Conservation (phyloP, 2,329 filamentous ascomycete genomes). For the Apiospora pterosperma region DNA sequence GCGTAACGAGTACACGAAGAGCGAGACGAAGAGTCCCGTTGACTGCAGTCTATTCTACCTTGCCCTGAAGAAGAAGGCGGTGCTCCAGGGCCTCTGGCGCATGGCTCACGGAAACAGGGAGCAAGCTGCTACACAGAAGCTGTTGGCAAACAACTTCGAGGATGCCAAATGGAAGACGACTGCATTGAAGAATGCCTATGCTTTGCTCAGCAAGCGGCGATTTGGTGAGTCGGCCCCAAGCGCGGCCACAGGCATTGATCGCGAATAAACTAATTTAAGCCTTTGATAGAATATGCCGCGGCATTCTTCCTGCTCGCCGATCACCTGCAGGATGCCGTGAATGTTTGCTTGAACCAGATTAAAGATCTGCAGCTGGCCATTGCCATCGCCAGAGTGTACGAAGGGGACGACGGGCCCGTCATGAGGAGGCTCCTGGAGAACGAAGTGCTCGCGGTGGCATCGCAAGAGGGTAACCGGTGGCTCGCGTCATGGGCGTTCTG, state of each 20-base stretch:
- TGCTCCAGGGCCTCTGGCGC: slow-evolving; percentile 88
- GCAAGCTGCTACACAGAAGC: slow-evolving; percentile 72
- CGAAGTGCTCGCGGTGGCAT: slow-evolving; percentile 73
- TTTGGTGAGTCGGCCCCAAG: slow-evolving; percentile 58
- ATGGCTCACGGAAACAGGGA: slow-evolving; percentile 90
- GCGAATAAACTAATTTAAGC: slow-evolving; percentile 45
- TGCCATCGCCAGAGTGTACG: slow-evolving; percentile 81
- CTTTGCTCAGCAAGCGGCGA: slow-evolving; percentile 82
- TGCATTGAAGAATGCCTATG: slow-evolving; percentile 94
- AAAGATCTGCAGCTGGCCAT: slow-evolving; percentile 88
- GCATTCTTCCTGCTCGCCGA: slow-evolving; percentile 93
- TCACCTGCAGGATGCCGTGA: slow-evolving; percentile 78
- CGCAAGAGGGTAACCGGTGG: slow-evolving; percentile 84
- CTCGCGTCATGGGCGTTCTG: slow-evolving; percentile 94
- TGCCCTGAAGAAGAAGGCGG: slow-evolving; percentile 84
- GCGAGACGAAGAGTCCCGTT: slow-evolving; percentile 82
- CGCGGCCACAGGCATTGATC: not conserved
- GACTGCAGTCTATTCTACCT: slow-evolving; percentile 91
- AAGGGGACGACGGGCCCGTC: slow-evolving; percentile 76
- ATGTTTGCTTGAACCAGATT: slow-evolving; percentile 81
- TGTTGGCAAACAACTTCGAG: slow-evolving; percentile 87
- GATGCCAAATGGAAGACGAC: slow-evolving; percentile 84
- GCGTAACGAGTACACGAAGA: slow-evolving; percentile 87
- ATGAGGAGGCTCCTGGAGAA: slow-evolving; percentile 73
- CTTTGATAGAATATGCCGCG: slow-evolving; percentile 76